A percentile compares a stretch with the other conserved stretches of the same genome.
phyloP scores from a whole-genome alignment of 2,329 filamentous ascomycete genomes.

The Diaporthe vaccinii region DNA sequence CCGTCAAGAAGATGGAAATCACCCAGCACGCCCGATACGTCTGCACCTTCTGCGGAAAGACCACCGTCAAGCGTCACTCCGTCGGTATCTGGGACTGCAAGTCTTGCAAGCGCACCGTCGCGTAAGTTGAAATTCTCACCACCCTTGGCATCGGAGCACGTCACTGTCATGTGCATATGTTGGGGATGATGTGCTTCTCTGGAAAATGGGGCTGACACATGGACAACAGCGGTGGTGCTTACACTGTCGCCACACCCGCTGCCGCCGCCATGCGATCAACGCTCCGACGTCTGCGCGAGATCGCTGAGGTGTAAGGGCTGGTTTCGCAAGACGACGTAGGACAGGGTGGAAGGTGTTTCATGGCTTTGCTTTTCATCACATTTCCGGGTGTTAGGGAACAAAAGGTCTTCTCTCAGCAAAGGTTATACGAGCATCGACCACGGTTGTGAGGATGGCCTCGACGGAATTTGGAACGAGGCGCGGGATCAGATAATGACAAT shows the following conservation, averaged over 20 bases:
- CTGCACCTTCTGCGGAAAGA: conserved; percentile 99
- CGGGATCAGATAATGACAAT: conserved; percentile 41
- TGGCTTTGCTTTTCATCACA: conserved; percentile 43
- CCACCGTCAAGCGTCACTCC: conserved; percentile 88
- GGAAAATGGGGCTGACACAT: conserved; percentile 30
- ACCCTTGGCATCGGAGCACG: not conserved
- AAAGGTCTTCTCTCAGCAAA: conserved; percentile 40
- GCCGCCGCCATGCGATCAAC: conserved; percentile 96
- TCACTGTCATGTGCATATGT: not conserved
- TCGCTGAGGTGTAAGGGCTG: conserved; percentile 86
- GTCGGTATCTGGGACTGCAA: conserved; percentile 97
- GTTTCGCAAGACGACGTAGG: conserved; percentile 45
- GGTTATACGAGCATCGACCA: conserved; percentile 41
- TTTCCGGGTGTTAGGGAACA: conserved; percentile 43
- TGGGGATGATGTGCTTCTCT: not conserved
- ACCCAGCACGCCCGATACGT: conserved; percentile 97
- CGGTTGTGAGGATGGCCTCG: conserved; percentile 45
- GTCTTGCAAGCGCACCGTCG: conserved; percentile 71
- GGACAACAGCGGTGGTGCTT: conserved; percentile 39
- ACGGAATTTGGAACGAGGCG: conserved; percentile 45
- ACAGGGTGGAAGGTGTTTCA: conserved; percentile 42
- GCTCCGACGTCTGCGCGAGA: conserved; percentile 96
- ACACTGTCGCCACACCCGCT: conserved; percentile 74
- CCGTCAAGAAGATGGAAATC: conserved; percentile 99
- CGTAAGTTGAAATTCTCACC: conserved; percentile 75